Base-by-base conservation (phyloP, 2,329 filamentous ascomycete genomes). In the Ophiostoma populinum region DNA sequence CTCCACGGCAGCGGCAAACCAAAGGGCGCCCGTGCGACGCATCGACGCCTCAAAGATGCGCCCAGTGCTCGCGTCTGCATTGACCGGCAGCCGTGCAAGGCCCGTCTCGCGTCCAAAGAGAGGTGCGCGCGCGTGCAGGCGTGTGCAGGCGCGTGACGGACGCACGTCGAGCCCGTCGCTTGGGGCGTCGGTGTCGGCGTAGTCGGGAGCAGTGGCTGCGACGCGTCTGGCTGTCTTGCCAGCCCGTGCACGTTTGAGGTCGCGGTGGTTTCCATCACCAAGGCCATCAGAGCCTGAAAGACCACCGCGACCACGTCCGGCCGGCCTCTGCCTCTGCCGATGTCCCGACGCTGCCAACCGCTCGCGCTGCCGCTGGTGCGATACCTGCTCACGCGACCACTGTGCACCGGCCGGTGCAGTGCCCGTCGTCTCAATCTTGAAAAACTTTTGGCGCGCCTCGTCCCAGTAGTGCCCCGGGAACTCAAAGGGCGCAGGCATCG, bases 401-500 rank as follows among this genome's bases (percentile, higher is more conserved):
- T 60, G 53, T 0, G 65, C 58, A 7, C 51, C 53, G 2, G 55
- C 43, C 1, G 70, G 62, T 1, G 68, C 68, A 9, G 44, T 46
- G 2, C 66, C 67, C 1, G 30, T 33, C 6, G 65, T 58, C 47
- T 76, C 67, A 28, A 79, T 65, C 44, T 70, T 74, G 52, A 79
- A 80, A 46, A 79, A 80, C 44, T 69, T 74, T 18, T 62, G 63
- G 49, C 67, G 75, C 29, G 62, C 59, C 11, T 54, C 37, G 41
- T 73, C 66, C 46, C 57, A 72, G 44, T 68, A 71, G 41, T 62
- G 67, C 2, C 68, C 67, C 0, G 66, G 66, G 29, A 72, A 62
- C 11, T 55, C 45, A 39, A 45, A 45, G 3, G 42, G 42, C 2
- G 38, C 37, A 5, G 42, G 36, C 43, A 45, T 44, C 5, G 20